These are phyloP conservation scores for Pleurozium schreberi DNA, from an alignment of 225 moss, liverwort and hornwort species.

Conservation along the genomic window DNA sequence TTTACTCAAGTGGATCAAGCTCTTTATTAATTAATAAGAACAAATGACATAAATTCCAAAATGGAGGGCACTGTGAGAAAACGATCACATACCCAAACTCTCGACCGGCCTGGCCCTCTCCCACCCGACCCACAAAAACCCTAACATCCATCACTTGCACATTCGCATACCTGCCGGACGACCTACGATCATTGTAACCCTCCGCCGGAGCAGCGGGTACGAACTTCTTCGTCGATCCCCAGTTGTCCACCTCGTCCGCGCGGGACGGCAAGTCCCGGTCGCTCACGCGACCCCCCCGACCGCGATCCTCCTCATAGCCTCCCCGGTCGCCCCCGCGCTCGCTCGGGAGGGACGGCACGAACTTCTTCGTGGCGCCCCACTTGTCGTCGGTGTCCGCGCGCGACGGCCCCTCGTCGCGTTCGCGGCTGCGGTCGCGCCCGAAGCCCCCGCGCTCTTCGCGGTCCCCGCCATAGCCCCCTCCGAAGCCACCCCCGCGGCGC, in stretches of 20 bases:
- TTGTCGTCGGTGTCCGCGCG: conserved; percentile 74
- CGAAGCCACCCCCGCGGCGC: conserved; percentile 41
- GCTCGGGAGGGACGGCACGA: conserved; percentile 28
- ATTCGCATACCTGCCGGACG: conserved; percentile 25
- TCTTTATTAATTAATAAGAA: not conserved
- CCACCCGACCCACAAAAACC: not conserved
- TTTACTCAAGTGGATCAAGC: not conserved
- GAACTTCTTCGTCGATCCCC: conserved; percentile 88
- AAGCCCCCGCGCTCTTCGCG: conserved; percentile 14
- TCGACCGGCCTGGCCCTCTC: not conserved
- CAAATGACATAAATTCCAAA: not conserved
- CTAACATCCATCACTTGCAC: not conserved
- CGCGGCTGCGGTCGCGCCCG: conserved; percentile 33
- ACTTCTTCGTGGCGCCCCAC: conserved; percentile 93
- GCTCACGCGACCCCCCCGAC: conserved; percentile 57
- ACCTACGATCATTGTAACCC: conserved; percentile 50
- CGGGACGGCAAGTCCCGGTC: conserved; percentile 92
- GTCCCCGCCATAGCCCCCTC: conserved; percentile 50
- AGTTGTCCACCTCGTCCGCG: conserved; percentile 92
- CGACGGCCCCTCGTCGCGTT: conserved; percentile 56
- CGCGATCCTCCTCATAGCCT: conserved; percentile 58
- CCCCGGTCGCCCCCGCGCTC: conserved; percentile 30
- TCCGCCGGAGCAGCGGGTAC: conserved; percentile 40
- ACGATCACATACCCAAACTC: not conserved
- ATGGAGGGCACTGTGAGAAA: not conserved